Evolutionary conservation across 306 rosid genomes (phyloP).

Genomic region (Hylodesmum podocarpum): DNA sequence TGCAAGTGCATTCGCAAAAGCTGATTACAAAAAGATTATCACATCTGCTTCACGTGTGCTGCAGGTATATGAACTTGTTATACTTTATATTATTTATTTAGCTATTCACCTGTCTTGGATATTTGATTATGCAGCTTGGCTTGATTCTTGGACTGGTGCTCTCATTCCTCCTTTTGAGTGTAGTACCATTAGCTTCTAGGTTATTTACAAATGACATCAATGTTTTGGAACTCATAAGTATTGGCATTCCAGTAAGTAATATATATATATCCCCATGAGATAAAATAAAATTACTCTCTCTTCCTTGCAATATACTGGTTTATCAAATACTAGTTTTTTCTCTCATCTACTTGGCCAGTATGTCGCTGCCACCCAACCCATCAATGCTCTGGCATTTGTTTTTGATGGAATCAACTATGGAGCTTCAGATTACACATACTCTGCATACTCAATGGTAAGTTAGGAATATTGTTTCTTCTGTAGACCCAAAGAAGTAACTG

Average conservation of each 20-base stretch:
- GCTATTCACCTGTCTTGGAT: background rate
- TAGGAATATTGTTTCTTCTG: background rate
- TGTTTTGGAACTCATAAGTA: conserved; percentile 57
- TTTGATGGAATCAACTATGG: conserved; percentile 90
- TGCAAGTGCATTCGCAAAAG: conserved; percentile 73
- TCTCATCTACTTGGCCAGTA: conserved; percentile 42
- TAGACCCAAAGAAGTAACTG: background rate
- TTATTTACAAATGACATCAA: conserved; percentile 63
- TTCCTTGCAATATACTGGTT: background rate
- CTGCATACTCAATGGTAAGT: conserved; percentile 86
- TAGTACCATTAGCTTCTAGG: conserved; percentile 63
- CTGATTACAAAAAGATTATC: conserved; percentile 56
- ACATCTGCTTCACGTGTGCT: conserved; percentile 74
- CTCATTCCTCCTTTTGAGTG: conserved; percentile 48
- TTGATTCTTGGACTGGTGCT: conserved; percentile 71
- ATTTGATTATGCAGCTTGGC: conserved; percentile 59
- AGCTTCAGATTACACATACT: conserved; percentile 83
- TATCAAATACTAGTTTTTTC: background rate
- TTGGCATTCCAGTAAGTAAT: conserved; percentile 80
- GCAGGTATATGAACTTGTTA: conserved; percentile 44
- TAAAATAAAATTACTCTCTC: background rate
- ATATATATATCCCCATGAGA: background rate
- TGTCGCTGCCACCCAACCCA: conserved; percentile 91
- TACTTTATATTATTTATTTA: background rate
- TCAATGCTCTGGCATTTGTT: conserved; percentile 81